A percentile compares a stretch with the other conserved stretches of the same genome.
These are phyloP conservation scores for Cerioporus squamosus DNA, from an alignment of 1,284 basidiomycete species.

Conservation along the genomic window DNA sequence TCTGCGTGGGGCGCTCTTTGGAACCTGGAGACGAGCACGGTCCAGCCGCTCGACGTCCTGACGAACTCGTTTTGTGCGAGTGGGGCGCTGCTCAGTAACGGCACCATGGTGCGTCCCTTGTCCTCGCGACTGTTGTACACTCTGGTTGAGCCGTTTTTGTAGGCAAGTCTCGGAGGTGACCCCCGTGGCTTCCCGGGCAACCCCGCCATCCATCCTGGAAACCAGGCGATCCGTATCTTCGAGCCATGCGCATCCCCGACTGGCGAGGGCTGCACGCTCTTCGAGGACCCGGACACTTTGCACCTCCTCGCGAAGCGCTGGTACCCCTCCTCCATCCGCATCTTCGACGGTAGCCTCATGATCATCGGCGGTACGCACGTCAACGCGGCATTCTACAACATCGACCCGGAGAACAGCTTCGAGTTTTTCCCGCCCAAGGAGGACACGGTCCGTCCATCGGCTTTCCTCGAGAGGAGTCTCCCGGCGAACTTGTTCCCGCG, in stretches of 20 bases:
- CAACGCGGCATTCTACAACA: constrained; percentile 56
- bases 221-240: constrained; percentile 40
- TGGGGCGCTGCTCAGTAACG: constrained; percentile 56
- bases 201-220: constrained; percentile 23
- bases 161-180: constrained; percentile 50
- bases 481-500: constrained; percentile 69
- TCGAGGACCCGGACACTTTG: constrained; percentile 43
- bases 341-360: constrained; percentile 50
- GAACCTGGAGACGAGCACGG: constrained; percentile 46
- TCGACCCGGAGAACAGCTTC: constrained; percentile 68
- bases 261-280: constrained; percentile 43
- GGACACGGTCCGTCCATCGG: constrained; percentile 51
- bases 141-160: background rate
- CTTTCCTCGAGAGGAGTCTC: constrained; percentile 57
- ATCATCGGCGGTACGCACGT: constrained; percentile 73
- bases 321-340: constrained; percentile 48
- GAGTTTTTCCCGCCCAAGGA: constrained; percentile 75
- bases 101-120: constrained; percentile 42
- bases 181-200: constrained; percentile 45
- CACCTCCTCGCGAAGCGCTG: constrained; percentile 42
- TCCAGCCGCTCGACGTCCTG: constrained; percentile 60
- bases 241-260: constrained; percentile 41
- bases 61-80: constrained; percentile 75
- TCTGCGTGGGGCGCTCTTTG: constrained; percentile 68
- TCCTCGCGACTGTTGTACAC: constrained; percentile 1